Percentiles rank a stretch among this genome's conserved stretches.
phyloP scores from a whole-genome alignment of 1,139 yeast genomes.

The Zhuliangozyma blackwelliae region DNA sequence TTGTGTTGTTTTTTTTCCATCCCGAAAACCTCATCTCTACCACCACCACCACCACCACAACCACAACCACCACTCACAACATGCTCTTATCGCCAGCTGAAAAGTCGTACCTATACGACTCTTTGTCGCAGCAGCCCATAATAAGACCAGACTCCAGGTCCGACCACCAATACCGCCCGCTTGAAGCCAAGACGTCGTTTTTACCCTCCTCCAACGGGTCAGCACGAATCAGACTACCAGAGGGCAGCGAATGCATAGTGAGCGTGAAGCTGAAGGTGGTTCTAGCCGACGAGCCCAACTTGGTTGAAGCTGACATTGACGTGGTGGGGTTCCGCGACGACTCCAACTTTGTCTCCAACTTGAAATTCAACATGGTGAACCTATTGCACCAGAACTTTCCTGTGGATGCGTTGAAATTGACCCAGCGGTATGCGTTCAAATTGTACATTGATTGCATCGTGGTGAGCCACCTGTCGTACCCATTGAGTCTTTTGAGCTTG shows the following conservation, averaged over 20 bases:
- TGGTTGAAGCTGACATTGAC: conserved; percentile 75
- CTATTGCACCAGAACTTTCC: conserved; percentile 50
- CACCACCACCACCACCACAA: neutral
- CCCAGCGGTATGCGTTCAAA: conserved; percentile 71
- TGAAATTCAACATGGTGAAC: conserved; percentile 48
- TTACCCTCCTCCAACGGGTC: conserved; percentile 90
- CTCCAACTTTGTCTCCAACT: conserved; percentile 55
- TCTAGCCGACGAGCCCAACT: conserved; percentile 33
- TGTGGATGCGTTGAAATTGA: conserved; percentile 49
- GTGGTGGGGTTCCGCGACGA: conserved; percentile 70
- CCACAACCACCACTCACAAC: neutral
- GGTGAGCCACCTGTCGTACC: conserved; percentile 63
- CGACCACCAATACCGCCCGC: conserved; percentile 71
- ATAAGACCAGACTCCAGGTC: conserved; percentile 82
- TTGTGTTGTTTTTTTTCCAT: no score
- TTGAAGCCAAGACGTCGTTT: conserved; percentile 77
- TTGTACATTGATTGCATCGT: conserved; percentile 76
- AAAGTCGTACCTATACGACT: conserved; percentile 71
- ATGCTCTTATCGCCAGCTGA: conserved; percentile 86
- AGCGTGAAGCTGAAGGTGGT: conserved; percentile 86
- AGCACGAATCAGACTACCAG: conserved; percentile 76
- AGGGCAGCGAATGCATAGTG: conserved; percentile 89
- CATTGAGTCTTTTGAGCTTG: conserved; percentile 73
- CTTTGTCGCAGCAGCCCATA: conserved; percentile 58
- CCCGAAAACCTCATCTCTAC: neutral